Base-by-base conservation (phyloP, 441 rosid genomes). In the Erysimum cheiri region DNA sequence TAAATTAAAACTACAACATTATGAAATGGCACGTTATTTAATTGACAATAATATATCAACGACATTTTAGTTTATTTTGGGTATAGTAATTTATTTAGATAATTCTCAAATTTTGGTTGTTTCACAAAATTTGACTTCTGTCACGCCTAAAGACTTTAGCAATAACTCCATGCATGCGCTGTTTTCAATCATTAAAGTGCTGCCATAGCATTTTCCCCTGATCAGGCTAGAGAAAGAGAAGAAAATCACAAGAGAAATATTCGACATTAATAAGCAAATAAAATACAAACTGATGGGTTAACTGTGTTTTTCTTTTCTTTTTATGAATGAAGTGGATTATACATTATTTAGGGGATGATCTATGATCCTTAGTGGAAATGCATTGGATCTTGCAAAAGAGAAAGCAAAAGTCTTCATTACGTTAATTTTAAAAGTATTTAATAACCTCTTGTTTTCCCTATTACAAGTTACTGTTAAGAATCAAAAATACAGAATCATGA, bases 351-450 rank as follows among this genome's bases (percentile, higher is more conserved):
- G 70, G 17, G 19, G 55, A 11, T 17, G 31, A 11, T 63, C 55
- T 15, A 54, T 14, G 8, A 58, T 24, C 14, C 17, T 41, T 52
- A 43, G 69, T 67, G 77, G 77, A 67, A 73, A 24, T 73, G 39
- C 77, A 52, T 73, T 0, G 77, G 77, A 73, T 73, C 72, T 60
- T 53, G 63, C 63, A 60, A 73, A 73, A 73, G 67, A 59, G 48
- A 33, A 66, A 66, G 58, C 72, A 73, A 43, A 73, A 73, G 72
- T 73, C 57, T 60, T 11, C 24, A 8, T 59, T 73, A 67, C 77
- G 72, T 60, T 67, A 15, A 3, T 48, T 49, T 48, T 46, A 3
- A 7, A 26, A 11, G 13, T 60, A 49, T 31, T 69, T 13, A 22
- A 29, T 11, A 49, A 22, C 24, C 24, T 57, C 11, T 39, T 40